Base-by-base conservation (phyloP, 106 monocot genomes). In the Apostasia ramifera region DNA sequence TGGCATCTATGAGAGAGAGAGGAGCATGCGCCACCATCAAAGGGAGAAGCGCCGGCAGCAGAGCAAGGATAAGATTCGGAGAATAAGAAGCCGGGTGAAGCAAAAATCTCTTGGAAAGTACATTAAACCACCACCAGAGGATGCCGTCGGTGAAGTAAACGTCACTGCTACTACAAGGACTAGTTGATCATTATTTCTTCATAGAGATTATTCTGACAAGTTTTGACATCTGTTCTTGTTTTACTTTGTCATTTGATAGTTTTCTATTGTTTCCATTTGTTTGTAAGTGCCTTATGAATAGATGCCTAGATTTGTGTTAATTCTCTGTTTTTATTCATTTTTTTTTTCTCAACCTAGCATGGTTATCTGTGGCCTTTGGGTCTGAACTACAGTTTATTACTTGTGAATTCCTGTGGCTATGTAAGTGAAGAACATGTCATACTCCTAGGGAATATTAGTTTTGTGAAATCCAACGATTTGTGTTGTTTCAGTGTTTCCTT, bases 91-190 rank as follows among this genome's bases (percentile, higher is more conserved):
- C 2, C 67, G 97, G 43, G 79, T 79, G 51, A 77, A 81, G 2
- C 97, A 98, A 71, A 98, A 92, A 81, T 81, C 92, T 4, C 43
- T 98, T 0, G 97, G 97, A n/a, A 98, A 85, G 64, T 90, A 83
- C 45, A 71, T 98, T 70, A 92, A 97, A 69, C 92, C 92, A 61
- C 86, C 80, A 0, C 82, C 86, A 0, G 80, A 79, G 43, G 84
- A 79, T 47, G 55, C 4, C 10, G 6, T 50, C 14, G 74, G 61
- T 47, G 77, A 76, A 69, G 56, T 63, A 41, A 92, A 87, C 61
- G 74, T 70, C 10, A 83, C 87, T 14, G 50, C 72, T n/a, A 83
- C 87, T 14, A 55, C 12, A 11, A 77, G 62, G 8, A 8, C 6
- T 8, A 63, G 44, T 46, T 39, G 13, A 8, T 63, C 44, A 45